Percentiles rank a stretch among this genome's conserved stretches.
These are phyloP conservation scores for Candida piceae DNA, from an alignment of 805 yeast genomes.

Conservation along the genomic window DNA sequence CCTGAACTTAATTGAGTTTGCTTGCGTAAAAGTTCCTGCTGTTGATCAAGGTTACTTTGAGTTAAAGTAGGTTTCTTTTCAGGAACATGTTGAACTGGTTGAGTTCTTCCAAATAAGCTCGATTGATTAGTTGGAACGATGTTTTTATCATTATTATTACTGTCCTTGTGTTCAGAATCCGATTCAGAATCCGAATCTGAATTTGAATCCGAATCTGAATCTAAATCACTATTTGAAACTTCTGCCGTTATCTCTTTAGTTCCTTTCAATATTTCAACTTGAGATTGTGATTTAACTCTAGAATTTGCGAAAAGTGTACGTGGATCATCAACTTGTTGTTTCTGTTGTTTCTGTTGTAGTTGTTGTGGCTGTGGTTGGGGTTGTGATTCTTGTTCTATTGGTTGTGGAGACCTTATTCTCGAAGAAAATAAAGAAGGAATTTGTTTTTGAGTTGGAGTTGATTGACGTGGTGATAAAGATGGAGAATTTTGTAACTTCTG, in stretches of 20 bases:
- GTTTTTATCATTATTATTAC: too few species aligned
- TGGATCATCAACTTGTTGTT: too few species aligned
- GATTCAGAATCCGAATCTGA: slow-evolving; percentile 1
- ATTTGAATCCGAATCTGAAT: slow-evolving; percentile 13
- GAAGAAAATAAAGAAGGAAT: slow-evolving; percentile 1
- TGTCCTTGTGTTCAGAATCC: too few species aligned
- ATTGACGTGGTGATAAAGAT: neutral
- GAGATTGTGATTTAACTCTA: slow-evolving; percentile 10
- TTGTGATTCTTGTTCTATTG: slow-evolving; percentile 1
- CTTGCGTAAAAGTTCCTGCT: slow-evolving; percentile 9
- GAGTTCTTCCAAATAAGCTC: too few species aligned
- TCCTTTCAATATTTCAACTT: slow-evolving; percentile 13
- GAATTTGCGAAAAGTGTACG: slow-evolving; percentile 1
- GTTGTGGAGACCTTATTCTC: neutral
- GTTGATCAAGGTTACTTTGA: slow-evolving; percentile 13
- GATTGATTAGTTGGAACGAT: too few species aligned
- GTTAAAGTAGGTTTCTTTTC: too few species aligned
- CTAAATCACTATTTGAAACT: slow-evolving; percentile 21
- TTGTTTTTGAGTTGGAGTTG: neutral
- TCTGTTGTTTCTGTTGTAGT: neutral
- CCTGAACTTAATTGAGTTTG: slow-evolving; percentile 1
- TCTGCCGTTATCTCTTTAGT: slow-evolving; percentile 26
- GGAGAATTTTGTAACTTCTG: neutral
- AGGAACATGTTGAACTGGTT: too few species aligned
- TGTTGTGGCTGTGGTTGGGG: neutral